Conservation (phyloP, 352 stramenopile genomes). For the Phytopythium kandeliae region DNA sequence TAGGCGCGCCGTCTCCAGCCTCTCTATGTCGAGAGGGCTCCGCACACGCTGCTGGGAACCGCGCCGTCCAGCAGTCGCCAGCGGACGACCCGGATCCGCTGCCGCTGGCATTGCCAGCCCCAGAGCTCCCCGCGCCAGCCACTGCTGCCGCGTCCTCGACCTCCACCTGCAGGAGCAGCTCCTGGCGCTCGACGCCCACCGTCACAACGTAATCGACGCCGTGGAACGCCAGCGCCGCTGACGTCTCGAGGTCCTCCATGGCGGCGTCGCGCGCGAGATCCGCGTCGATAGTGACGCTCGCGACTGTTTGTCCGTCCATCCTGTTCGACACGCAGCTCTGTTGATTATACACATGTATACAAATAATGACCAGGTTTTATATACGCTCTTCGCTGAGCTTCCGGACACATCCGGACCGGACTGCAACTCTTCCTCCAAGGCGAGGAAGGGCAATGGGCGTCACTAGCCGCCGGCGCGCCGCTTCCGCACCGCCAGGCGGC, state of each 20-base stretch:
- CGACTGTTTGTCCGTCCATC: neutral
- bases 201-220: constrained; percentile 72
- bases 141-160: constrained; percentile 25
- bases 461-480: neutral
- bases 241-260: constrained; percentile 63
- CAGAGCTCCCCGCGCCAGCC: neutral
- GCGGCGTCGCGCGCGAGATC: neutral
- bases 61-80: constrained; percentile 49
- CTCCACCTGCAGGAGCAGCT: constrained; percentile 69
- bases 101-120: neutral
- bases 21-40: neutral
- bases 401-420: neutral
- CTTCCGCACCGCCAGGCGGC: neutral
- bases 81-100: neutral
- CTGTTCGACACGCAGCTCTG: neutral
- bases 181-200: constrained; percentile 44
- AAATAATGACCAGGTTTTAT: neutral
- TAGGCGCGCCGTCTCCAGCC: neutral
- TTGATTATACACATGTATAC: neutral
- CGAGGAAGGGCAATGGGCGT: neutral
- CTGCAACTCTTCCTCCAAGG: neutral
- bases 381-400: constrained; percentile 3
- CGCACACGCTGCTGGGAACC: constrained; percentile 45
- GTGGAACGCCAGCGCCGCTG: constrained; percentile 58
- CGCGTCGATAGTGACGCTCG: neutral